Conservation (phyloP, 2,329 filamentous ascomycete genomes). For the Fusarium goolgardi region DNA sequence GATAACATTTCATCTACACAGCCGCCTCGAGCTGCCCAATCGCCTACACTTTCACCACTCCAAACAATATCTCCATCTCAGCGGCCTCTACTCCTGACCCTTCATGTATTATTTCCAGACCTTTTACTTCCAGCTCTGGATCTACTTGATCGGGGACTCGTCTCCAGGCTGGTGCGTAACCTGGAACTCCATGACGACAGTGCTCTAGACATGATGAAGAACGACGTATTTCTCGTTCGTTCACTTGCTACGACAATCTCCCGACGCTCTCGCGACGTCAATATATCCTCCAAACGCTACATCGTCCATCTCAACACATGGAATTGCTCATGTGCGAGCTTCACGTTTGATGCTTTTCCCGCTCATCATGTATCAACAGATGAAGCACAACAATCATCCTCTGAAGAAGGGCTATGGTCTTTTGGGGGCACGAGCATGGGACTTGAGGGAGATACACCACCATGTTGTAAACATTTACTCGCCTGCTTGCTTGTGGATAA, state of each 20-base stretch:
- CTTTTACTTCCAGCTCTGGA: slow-evolving; percentile 87
- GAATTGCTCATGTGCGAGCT: slow-evolving; percentile 91
- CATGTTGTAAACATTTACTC: slow-evolving; percentile 88
- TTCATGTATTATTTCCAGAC: slow-evolving; percentile 87
- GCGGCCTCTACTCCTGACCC: slow-evolving; percentile 74
- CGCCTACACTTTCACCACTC: slow-evolving; percentile 32
- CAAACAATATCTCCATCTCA: slow-evolving; percentile 47
- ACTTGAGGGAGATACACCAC: slow-evolving; percentile 57
- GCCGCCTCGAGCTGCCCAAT: slow-evolving; percentile 25
- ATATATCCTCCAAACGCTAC: slow-evolving; percentile 60
- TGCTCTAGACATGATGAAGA: slow-evolving; percentile 33
- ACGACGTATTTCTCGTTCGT: slow-evolving; percentile 69
- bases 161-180: slow-evolving; percentile 63
- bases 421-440: slow-evolving; percentile 65
- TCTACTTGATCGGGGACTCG: slow-evolving; percentile 81
- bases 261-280: slow-evolving; percentile 38
- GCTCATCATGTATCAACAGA: slow-evolving; percentile 16
- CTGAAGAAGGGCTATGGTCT: slow-evolving; percentile 43
- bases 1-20: slow-evolving; percentile 15
- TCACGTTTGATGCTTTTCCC: slow-evolving; percentile 77
- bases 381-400: slow-evolving; percentile 1
- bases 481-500: slow-evolving; percentile 81
- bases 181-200: not conserved
- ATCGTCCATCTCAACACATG: slow-evolving; percentile 79
- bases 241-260: slow-evolving; percentile 61